These are phyloP conservation scores for Polymyxa betae DNA, from an alignment of 208 protist genomes.

Conservation along the genomic window DNA sequence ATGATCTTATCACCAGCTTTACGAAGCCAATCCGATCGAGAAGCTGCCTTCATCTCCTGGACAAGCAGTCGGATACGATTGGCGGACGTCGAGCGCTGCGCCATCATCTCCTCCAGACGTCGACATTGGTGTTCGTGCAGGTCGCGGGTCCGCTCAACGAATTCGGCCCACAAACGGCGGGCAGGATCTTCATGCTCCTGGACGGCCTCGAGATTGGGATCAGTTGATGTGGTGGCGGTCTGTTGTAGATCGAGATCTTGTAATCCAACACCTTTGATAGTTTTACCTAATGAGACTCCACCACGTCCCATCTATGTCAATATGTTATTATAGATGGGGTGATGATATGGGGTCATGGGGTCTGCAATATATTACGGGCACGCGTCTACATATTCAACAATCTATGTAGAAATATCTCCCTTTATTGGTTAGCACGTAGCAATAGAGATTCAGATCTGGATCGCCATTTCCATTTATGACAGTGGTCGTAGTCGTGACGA, in stretches of 20 bases:
- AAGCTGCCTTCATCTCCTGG: neutral
- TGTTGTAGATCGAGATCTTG: too few relatives aligned
- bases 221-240: too few relatives aligned
- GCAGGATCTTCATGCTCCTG: too few relatives aligned
- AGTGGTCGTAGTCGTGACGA: neutral
- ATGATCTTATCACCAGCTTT: neutral
- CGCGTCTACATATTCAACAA: too few relatives aligned
- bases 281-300: neutral
- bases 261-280: slow-evolving; percentile 5
- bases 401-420: too few relatives aligned
- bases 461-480: neutral
- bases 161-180: too few relatives aligned
- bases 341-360: too few relatives aligned
- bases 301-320: neutral
- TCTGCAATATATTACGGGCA: too few relatives aligned
- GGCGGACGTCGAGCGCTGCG: neutral
- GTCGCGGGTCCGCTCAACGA: too few relatives aligned
- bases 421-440: too few relatives aligned
- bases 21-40: neutral
- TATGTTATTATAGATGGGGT: too few relatives aligned
- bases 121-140: neutral
- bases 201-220: too few relatives aligned
- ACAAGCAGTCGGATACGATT: neutral
- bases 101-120: neutral
- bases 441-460: neutral